Percentiles rank a stretch among this genome's conserved stretches.
Evolutionary conservation across 2,329 filamentous ascomycete genomes (phyloP).

Genomic region (Alternaria metachromatica): DNA sequence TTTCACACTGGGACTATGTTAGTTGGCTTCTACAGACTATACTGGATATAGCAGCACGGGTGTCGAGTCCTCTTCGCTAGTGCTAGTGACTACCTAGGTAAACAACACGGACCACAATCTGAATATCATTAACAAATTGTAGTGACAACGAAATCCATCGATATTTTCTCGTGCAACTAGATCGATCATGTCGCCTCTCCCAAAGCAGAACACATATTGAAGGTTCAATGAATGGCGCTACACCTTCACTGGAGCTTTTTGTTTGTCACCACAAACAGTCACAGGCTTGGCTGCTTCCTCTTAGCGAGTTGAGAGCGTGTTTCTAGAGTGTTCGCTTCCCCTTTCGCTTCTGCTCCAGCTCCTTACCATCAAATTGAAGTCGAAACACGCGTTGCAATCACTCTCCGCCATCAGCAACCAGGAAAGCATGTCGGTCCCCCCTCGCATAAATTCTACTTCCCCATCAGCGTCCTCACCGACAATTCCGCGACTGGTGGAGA

Average conservation of each 20-base stretch:
- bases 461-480: not conserved
- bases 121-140: not conserved
- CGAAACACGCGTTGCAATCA: not conserved
- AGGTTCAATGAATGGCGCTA: not conserved
- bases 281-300: not conserved
- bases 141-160: not conserved
- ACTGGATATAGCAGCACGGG: not conserved
- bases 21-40: not conserved
- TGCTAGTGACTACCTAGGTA: not conserved
- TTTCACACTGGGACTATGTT: not conserved
- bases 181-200: not conserved
- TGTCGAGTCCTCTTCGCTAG: not conserved
- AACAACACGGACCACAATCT: not conserved
- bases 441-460: not conserved
- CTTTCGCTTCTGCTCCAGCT: not conserved
- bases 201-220: not conserved
- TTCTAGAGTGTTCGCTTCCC: not conserved
- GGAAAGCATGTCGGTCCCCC: not conserved
- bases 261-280: not conserved
- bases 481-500: not conserved
- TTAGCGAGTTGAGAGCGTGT: not conserved
- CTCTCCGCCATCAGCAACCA: not conserved
- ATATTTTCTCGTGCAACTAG: not conserved
- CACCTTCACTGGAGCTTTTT: not conserved
- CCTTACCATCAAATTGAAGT: not conserved